Evolutionary conservation across 2,329 filamentous ascomycete genomes (phyloP).

Genomic region (Fusarium odoratissimum): DNA sequence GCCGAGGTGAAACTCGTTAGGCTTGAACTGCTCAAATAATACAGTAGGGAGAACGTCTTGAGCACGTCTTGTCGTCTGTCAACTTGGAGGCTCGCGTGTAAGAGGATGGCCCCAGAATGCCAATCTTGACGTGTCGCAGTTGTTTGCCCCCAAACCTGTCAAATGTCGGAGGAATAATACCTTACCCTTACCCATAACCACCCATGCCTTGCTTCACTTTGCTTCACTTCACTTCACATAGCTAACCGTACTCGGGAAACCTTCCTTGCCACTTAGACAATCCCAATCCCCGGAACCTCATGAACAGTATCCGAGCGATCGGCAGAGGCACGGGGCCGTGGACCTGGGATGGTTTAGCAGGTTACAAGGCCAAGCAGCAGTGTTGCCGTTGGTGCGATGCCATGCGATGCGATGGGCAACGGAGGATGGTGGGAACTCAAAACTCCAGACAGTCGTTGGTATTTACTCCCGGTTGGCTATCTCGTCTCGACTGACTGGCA

Average conservation of each 20-base stretch:
- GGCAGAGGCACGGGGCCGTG: constrained; percentile 41
- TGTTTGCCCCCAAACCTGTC: constrained; percentile 32
- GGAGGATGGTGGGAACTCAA: constrained; percentile 32
- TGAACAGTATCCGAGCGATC: constrained; percentile 43
- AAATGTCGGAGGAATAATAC: constrained; percentile 31
- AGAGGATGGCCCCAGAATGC: constrained; percentile 13
- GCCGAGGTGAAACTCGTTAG: not conserved
- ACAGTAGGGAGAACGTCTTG: not conserved
- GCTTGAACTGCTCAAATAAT: not conserved
- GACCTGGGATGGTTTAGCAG: constrained; percentile 24
- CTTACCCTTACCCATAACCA: constrained; percentile 4
- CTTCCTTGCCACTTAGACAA: constrained; percentile 28
- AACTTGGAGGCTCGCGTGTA: constrained; percentile 18
- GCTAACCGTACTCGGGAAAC: constrained; percentile 28
- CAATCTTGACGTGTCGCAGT: constrained; percentile 26
- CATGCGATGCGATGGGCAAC: not conserved
- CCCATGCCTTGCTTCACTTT: not conserved
- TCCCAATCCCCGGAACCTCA: constrained; percentile 34
- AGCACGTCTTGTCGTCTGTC: not conserved
- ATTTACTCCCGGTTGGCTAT: constrained; percentile 32
- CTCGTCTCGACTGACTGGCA: constrained; percentile 17
- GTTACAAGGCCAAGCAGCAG: constrained; percentile 1
- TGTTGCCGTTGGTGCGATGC: constrained; percentile 2
- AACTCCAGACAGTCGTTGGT: constrained; percentile 21
- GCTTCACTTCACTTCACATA: not conserved